These are phyloP conservation scores for Fomitopsis schrenkii DNA, from an alignment of 1,284 basidiomycete species.

Conservation along the genomic window DNA sequence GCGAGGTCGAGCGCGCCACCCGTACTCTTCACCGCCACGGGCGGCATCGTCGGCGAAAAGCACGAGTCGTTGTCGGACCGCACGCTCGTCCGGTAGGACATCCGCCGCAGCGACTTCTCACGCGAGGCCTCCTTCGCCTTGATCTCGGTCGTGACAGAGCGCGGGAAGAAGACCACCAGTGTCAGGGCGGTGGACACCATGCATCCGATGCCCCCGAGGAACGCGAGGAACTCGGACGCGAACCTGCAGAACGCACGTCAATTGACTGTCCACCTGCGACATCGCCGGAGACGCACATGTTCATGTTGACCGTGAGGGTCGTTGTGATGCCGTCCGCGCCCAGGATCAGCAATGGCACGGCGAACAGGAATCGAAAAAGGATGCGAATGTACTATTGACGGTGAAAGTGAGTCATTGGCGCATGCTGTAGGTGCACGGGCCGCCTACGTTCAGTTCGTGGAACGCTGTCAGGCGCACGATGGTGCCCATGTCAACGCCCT, in stretches of 20 bases:
- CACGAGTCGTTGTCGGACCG: conserved; percentile 13
- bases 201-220: conserved; percentile 55
- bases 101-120: conserved; percentile 15
- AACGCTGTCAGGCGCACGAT: conserved; percentile 71
- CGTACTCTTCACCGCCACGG: not conserved
- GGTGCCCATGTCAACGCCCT: conserved; percentile 58
- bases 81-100: conserved; percentile 11
- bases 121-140: conserved; percentile 19
- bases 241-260: conserved; percentile 10
- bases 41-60: conserved; percentile 4
- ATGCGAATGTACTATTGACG: conserved; percentile 56
- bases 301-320: conserved; percentile 62
- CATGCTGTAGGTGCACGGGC: not conserved
- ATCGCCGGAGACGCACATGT: conserved; percentile 30
- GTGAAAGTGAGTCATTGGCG: not conserved
- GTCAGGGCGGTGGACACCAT: conserved; percentile 69
- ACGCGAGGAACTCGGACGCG: conserved; percentile 54
- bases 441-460: conserved; percentile 70
- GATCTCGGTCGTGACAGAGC: conserved; percentile 57
- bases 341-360: conserved; percentile 56
- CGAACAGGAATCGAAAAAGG: conserved; percentile 66
- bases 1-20: not conserved
- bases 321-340: conserved; percentile 62
- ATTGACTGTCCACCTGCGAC: no score
- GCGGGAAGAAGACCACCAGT: conserved; percentile 75